phyloP scores from a whole-genome alignment of 257 asterid genomes.

The Schizonepeta tenuifolia region DNA sequence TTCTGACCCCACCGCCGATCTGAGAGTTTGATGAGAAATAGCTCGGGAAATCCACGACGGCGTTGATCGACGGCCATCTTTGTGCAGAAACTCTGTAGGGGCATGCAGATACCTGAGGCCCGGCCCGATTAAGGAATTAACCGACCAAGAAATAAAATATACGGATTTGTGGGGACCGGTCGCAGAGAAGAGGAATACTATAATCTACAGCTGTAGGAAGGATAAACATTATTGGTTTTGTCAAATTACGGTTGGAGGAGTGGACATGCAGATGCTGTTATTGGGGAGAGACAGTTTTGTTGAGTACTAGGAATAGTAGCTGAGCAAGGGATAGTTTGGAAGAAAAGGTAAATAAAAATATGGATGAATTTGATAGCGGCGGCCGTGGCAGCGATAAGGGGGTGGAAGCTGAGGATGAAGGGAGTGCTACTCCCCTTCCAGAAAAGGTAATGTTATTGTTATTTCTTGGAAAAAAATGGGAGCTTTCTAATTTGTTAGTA shows the following conservation, averaged over 20 bases:
- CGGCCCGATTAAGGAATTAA: not conserved
- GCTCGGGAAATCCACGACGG: constrained; percentile 27
- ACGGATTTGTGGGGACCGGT: constrained; percentile 16
- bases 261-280: constrained; percentile 22
- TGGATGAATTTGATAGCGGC: constrained; percentile 47
- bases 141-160: constrained; percentile 1
- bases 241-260: constrained; percentile 13
- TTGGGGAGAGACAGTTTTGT: constrained; percentile 16
- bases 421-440: constrained; percentile 77
- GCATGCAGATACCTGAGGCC: constrained; percentile 15
- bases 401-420: constrained; percentile 68
- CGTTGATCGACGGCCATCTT: constrained; percentile 28
- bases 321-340: constrained; percentile 19
- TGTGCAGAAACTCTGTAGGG: constrained; percentile 32
- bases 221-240: constrained; percentile 20
- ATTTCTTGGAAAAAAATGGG: not conserved
- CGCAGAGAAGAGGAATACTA: constrained; percentile 16
- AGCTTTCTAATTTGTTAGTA: not conserved
- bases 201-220: not conserved
- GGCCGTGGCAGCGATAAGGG: constrained; percentile 66
- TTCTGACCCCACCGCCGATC: constrained; percentile 34
- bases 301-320: constrained; percentile 25
- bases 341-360: constrained; percentile 25
- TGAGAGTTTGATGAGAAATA: constrained; percentile 41
- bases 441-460: constrained; percentile 51